Evolutionary conservation across 148 eudicot species (phyloP).

Genomic region (Rhododendron mucronatum): DNA sequence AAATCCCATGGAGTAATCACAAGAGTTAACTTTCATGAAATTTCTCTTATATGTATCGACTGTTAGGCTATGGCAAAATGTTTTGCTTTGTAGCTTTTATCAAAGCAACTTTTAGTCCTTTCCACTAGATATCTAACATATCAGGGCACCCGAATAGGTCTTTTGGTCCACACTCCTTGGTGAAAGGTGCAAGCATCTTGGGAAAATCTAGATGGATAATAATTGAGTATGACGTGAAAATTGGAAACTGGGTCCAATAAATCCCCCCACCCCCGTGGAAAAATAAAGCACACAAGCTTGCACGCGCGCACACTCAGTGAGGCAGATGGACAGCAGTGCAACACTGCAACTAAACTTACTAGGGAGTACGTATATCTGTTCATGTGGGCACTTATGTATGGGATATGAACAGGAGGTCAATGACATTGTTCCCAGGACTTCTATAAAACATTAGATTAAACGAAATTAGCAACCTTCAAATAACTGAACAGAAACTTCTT

Average conservation of each 20-base stretch:
- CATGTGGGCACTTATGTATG: background rate
- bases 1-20: background rate
- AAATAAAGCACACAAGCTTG: background rate
- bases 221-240: background rate
- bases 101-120: background rate
- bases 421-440: background rate
- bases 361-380: background rate
- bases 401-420: background rate
- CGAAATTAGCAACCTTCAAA: background rate
- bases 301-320: background rate
- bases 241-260: background rate
- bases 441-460: background rate
- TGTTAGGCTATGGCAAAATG: background rate
- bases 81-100: background rate
- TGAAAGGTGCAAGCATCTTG: background rate
- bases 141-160: background rate
- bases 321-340: background rate
- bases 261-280: background rate
- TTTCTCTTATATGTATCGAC: background rate
- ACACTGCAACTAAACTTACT: background rate
- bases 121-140: background rate
- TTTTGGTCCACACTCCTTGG: background rate
- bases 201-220: background rate
- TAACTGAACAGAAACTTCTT: background rate
- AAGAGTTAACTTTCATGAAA: background rate